Evolutionary conservation across 768 basidiomycete genomes (phyloP).

Genomic region (Phlebiopsis gigantea): DNA sequence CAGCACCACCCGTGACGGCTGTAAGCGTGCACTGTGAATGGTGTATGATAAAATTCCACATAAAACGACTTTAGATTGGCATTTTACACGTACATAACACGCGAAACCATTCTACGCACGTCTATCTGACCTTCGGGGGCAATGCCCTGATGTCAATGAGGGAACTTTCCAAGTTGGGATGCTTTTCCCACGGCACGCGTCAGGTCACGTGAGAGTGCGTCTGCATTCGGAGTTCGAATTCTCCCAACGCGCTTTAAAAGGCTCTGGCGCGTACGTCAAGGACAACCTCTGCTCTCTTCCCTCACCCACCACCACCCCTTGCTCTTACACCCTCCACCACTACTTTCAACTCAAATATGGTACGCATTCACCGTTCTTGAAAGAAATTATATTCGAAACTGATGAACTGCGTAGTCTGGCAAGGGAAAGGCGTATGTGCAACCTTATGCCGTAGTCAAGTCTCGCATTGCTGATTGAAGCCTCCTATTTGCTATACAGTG

Average conservation of each 20-base stretch:
- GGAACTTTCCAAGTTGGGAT: background rate
- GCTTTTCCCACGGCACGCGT: conserved; percentile 1
- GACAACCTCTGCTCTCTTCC: conserved; percentile 18
- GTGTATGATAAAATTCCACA: no score
- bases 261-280: conserved; percentile 20
- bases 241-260: conserved; percentile 22
- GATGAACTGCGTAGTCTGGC: conserved; percentile 36
- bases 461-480: background rate
- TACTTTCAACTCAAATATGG: conserved; percentile 28
- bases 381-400: conserved; percentile 9
- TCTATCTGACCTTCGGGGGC: no score
- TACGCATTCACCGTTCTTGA: conserved; percentile 16
- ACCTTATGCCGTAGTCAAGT: background rate
- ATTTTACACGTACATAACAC: no score
- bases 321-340: conserved; percentile 11
- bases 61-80: no score
- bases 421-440: conserved; percentile 48
- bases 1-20: no score
- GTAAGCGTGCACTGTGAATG: no score
- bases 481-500: conserved; percentile 23
- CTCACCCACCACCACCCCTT: conserved; percentile 20
- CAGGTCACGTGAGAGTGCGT: conserved; percentile 15
- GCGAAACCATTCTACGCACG: no score
- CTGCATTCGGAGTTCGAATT: conserved; percentile 22
- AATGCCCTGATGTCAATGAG: no score